phyloP scores from a whole-genome alignment of 345 rosid genomes.

The Stellera chamaejasme region DNA sequence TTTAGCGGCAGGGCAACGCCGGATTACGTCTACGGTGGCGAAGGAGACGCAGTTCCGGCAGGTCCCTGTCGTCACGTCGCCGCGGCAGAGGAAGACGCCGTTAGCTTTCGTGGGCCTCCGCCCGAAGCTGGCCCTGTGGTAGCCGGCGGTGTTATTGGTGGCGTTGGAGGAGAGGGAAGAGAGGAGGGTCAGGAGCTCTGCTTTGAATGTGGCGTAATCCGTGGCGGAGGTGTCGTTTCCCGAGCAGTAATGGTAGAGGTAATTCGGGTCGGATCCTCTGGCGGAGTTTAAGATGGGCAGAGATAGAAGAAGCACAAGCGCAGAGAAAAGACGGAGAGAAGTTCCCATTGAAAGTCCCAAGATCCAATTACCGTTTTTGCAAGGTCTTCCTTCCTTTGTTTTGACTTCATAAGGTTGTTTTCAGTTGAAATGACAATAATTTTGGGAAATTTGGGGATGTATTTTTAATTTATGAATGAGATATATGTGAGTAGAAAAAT shows the following conservation, averaged over 20 bases:
- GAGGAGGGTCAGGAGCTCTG: conserved; percentile 16
- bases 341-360: too few species aligned
- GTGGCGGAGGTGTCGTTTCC: neutral
- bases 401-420: too few species aligned
- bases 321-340: too few species aligned
- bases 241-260: neutral
- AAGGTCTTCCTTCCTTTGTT: too few species aligned
- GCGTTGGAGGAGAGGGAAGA: conserved; percentile 21
- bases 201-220: neutral
- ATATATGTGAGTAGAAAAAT: too few species aligned
- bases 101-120: conserved; percentile 3
- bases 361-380: too few species aligned
- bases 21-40: conserved; percentile 10
- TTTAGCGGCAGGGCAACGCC: conserved; percentile 8
- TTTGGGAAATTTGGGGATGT: too few species aligned
- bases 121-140: conserved; percentile 17
- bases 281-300: too few species aligned
- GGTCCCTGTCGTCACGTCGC: conserved; percentile 6
- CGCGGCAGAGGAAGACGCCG: conserved; percentile 34
- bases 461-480: too few species aligned
- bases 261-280: neutral
- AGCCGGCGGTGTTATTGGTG: conserved; percentile 3
- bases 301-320: too few species aligned
- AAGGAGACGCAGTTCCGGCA: conserved; percentile 19
- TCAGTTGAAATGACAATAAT: too few species aligned